A percentile compares a stretch with the other conserved stretches of the same genome.
Conservation (phyloP, 768 basidiomycete species). For the Tephrocybe sp. region DNA sequence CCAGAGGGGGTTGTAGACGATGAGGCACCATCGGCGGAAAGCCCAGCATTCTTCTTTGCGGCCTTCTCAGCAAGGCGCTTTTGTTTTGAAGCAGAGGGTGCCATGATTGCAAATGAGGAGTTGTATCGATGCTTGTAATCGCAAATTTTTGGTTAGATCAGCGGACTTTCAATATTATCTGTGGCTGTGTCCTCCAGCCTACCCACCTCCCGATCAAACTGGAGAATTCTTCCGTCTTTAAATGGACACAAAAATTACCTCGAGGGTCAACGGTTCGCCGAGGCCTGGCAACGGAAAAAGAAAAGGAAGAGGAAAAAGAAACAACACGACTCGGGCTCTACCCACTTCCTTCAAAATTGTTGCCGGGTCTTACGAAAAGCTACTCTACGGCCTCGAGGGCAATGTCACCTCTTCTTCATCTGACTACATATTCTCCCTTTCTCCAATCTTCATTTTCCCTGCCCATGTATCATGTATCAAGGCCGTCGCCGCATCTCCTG, state of each 20-base stretch:
- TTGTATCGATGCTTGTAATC: slow-evolving; percentile 16
- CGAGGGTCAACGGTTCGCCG: slow-evolving; percentile 1
- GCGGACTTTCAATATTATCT: slow-evolving; percentile 25
- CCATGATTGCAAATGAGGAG: slow-evolving; percentile 49
- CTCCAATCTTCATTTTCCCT: slow-evolving; percentile 94
- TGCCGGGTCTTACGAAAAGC: slow-evolving; percentile 94
- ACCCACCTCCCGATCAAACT: too few species aligned
- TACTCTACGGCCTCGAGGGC: slow-evolving; percentile 88
- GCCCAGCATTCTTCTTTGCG: slow-evolving; percentile 65
- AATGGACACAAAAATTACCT: slow-evolving; percentile 12
- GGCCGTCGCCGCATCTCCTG: slow-evolving; percentile 82
- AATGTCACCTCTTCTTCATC: slow-evolving; percentile 31
- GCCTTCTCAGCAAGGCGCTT: slow-evolving; percentile 96
- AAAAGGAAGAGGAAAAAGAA: slow-evolving; percentile 6
- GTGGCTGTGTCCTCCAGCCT: slow-evolving; percentile 17
- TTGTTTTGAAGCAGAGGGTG: slow-evolving; percentile 84
- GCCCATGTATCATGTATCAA: slow-evolving; percentile 95
- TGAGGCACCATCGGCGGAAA: slow-evolving; percentile 45
- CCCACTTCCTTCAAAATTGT: slow-evolving; percentile 80
- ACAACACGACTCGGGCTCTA: slow-evolving; percentile 21
- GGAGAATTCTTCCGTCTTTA: too few species aligned
- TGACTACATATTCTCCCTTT: slow-evolving; percentile 35
- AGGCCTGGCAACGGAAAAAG: background rate
- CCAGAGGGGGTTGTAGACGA: slow-evolving; percentile 61
- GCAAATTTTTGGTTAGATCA: slow-evolving; percentile 38